Conservation (phyloP, 495 filamentous ascomycete genomes). For the Xylaria acuta region DNA sequence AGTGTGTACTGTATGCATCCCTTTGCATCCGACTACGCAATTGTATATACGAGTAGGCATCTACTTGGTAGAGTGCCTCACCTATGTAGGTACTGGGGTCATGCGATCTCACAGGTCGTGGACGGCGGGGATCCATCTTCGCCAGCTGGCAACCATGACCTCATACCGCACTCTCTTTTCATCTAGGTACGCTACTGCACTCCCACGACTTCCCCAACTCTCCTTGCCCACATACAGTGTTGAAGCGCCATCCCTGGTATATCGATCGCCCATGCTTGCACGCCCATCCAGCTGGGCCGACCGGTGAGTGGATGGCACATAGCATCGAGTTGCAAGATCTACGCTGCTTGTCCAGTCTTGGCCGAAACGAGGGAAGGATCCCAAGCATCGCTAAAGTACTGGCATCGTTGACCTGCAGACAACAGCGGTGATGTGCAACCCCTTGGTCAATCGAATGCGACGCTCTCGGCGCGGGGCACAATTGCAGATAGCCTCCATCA, state of each 20-base stretch:
- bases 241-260: background rate
- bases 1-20: background rate
- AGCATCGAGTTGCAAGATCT: slow-evolving; percentile 16
- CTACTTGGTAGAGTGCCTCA: too few species aligned
- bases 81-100: too few species aligned
- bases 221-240: slow-evolving; percentile 12
- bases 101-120: too few species aligned
- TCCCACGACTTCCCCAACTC: slow-evolving; percentile 1
- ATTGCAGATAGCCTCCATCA: background rate
- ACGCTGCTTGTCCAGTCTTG: slow-evolving; percentile 9
- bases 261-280: background rate
- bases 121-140: background rate
- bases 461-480: background rate
- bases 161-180: background rate
- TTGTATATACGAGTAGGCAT: too few species aligned
- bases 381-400: background rate
- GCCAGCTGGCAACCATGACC: background rate
- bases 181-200: too few species aligned
- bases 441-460: slow-evolving; percentile 3
- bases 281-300: slow-evolving; percentile 5
- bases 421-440: slow-evolving; percentile 3
- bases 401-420: slow-evolving; percentile 16
- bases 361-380: too few species aligned
- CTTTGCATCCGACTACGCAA: too few species aligned
- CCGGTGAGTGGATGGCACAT: background rate